Evolutionary conservation across 83 land plant genomes (phyloP), one percentile per base, ranked within the genome.

Genomic region (Isoetes engelmannii): DNA sequence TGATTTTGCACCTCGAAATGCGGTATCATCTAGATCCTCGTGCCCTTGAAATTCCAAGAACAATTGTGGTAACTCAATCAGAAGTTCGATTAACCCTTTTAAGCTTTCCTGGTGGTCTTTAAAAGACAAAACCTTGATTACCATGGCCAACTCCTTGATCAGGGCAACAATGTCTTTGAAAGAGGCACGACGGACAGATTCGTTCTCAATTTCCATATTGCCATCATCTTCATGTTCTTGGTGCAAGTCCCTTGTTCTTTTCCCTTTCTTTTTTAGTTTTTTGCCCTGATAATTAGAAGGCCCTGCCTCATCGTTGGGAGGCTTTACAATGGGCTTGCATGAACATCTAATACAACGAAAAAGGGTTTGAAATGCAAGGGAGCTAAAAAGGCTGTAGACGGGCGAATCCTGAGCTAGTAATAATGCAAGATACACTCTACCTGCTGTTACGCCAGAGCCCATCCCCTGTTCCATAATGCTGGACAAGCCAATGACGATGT

Each of bases 31-130:
- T 12, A 48, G 75, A 51, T 63, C 50, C 4, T 67, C 68, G 3
- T 66, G 17, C 28, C 9, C n/a, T 21, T 37, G 49, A 48, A 57
- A 4, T n/a, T 71, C 81, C 18, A 65, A 19, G 12, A 77, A 44
- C 5, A 72, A 46, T 21, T 58, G 73, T 37, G 86, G 89, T 65
- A 92, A 48, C 20, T 80, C 86, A 47, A 67, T 79, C 0, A 83
- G 67, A 5, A 89, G 77, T 61, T 83, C 89, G 5, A 89, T 56
- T 68, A 89, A 69, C 49, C 77, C 62, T 61, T 87, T 92, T 57
- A 86, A 72, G 75, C 79, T 69, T 55, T 85, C 91, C 0, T 82
- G 84, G 69, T 80, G 81, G 51, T 84, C 71, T 41, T 70, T 76
- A 68, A 92, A 69, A 72, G 75, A 81, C 18, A 92, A 74, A 41